Conservation (phyloP, 169 alveolate species). For the Plasmodium sp. region DNA sequence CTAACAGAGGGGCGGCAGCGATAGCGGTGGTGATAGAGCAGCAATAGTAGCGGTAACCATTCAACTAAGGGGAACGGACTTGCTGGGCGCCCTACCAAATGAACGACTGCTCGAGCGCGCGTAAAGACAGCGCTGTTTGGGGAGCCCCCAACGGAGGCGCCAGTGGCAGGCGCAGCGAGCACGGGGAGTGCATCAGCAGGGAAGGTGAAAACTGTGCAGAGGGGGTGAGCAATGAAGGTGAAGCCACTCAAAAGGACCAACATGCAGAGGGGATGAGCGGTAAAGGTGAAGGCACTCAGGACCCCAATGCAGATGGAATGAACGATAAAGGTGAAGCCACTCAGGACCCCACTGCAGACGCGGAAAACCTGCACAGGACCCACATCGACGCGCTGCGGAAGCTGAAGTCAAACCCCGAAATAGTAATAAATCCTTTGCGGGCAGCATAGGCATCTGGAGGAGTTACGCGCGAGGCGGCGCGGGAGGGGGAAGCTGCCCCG, state of each 20-base stretch:
- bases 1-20: not conserved
- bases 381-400: constrained; percentile 19
- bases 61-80: not conserved
- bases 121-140: not conserved
- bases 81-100: not conserved
- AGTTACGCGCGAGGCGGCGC: not conserved
- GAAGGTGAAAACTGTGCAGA: not conserved
- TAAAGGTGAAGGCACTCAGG: not conserved
- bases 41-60: not conserved
- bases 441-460: not conserved
- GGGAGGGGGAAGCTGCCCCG: not conserved
- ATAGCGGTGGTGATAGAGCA: not conserved
- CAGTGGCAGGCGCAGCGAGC: not conserved
- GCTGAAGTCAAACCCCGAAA: constrained; percentile 60
- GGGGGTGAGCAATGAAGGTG: not conserved
- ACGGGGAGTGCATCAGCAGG: not conserved
- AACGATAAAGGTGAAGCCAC: not conserved
- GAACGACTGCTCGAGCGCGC: not conserved
- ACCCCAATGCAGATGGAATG: not conserved
- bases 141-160: not conserved
- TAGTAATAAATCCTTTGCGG: constrained; percentile 2
- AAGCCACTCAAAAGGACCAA: not conserved
- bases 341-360: not conserved
- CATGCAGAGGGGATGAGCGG: not conserved
- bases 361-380: constrained; percentile 6